phyloP scores from a whole-genome alignment of 2,329 filamentous ascomycete species.

The Claviceps monticola region DNA sequence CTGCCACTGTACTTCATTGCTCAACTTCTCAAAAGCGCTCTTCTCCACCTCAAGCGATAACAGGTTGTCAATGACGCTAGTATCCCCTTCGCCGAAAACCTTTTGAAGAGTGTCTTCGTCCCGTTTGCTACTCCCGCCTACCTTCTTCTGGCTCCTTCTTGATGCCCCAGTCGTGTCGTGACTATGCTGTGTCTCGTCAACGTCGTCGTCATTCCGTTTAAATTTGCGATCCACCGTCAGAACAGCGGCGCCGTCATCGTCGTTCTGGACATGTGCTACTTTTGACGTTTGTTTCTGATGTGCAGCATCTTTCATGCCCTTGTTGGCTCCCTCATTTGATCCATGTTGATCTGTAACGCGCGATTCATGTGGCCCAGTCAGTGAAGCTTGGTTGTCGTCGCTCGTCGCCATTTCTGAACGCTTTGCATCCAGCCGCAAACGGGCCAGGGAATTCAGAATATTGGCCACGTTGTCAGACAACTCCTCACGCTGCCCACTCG shows the following conservation, averaged over 20 bases:
- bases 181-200: background rate
- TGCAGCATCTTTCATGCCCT: background rate
- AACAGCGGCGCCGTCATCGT: background rate
- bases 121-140: background rate
- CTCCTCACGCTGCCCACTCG: background rate
- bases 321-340: constrained; percentile 4
- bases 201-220: background rate
- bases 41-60: constrained; percentile 43
- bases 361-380: constrained; percentile 7
- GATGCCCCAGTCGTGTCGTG: background rate
- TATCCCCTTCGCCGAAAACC: constrained; percentile 67
- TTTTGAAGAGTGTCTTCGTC: constrained; percentile 23
- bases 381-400: background rate
- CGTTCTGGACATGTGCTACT: background rate
- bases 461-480: constrained; percentile 11
- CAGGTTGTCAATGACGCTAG: constrained; percentile 56
- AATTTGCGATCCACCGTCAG: background rate
- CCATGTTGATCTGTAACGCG: constrained; percentile 9
- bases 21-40: constrained; percentile 54
- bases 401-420: constrained; percentile 10
- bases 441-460: constrained; percentile 19
- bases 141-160: background rate
- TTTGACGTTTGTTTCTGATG: background rate
- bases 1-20: constrained; percentile 71
- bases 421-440: constrained; percentile 16